Conservation (phyloP, 2,329 filamentous ascomycete genomes). For the Capronia coronata region DNA sequence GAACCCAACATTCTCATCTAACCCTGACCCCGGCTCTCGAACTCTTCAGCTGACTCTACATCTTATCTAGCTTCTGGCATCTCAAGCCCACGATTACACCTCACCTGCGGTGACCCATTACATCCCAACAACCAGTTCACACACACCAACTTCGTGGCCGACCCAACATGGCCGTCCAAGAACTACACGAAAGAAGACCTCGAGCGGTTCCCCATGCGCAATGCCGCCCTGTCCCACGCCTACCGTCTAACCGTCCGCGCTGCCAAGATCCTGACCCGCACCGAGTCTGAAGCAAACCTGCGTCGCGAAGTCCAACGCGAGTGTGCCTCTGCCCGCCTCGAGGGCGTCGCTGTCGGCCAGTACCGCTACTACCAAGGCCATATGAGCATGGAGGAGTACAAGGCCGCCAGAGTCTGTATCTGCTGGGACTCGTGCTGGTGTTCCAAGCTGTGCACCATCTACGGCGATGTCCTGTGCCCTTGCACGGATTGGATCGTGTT, state of each 20-base stretch:
- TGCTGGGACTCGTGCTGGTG: conserved; percentile 27
- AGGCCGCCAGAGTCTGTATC: conserved; percentile 21
- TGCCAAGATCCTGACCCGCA: conserved; percentile 5
- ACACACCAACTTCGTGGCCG: conserved; percentile 17
- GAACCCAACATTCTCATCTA: too few species aligned
- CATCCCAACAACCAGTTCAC: conserved; percentile 21
- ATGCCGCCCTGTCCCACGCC: conserved; percentile 10
- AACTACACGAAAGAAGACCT: conserved; percentile 16
- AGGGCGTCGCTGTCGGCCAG: conserved; percentile 23
- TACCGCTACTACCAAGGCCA: conserved; percentile 27
- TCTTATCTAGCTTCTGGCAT: not conserved
- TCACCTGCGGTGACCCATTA: conserved; percentile 13
- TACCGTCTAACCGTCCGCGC: conserved; percentile 5
- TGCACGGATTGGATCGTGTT: conserved; percentile 20
- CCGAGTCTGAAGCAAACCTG: conserved; percentile 12
- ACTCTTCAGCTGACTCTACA: too few species aligned
- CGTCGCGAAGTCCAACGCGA: conserved; percentile 23
- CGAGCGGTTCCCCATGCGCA: conserved; percentile 9
- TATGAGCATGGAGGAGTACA: conserved; percentile 26
- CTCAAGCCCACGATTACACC: not conserved
- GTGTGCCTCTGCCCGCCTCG: conserved; percentile 22
- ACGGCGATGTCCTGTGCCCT: conserved; percentile 25
- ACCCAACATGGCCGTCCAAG: conserved; percentile 12
- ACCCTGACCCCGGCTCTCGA: too few species aligned
- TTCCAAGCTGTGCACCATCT: conserved; percentile 26